Base-by-base conservation (phyloP, 2,329 filamentous ascomycete species). In the Cercospora sojina region DNA sequence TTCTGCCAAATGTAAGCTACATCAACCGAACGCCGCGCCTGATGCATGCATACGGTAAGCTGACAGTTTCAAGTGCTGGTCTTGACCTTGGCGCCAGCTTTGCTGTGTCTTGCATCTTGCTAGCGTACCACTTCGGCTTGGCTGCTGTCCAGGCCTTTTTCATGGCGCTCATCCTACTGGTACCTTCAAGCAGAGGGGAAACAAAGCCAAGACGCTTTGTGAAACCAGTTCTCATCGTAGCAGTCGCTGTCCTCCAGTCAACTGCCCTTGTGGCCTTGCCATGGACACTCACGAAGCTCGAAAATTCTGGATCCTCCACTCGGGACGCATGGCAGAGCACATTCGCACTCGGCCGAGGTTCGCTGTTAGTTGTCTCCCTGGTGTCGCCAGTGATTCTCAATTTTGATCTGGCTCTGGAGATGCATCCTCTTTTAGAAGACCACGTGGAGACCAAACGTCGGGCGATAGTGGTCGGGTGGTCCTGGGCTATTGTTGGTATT, bases 71-170 rank as follows among this genome's bases (percentile, higher is more conserved):
- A 68, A 64, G 56, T 41, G 49, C 35, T 18, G 53, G 58, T 53
- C 59, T 65, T 16, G 60, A 59, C 32, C 51, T 68, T 38, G 29
- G 20, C 5, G 16, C 23, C 16, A 8, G 16, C 16, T 27, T 49
- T 9, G 60, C 67, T 3, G 6, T 65, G 12, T 55, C 63, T 10
- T 69, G 67, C 59, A 62, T 66, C 32, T 16, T 71, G 16, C 51
- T 71, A 5, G 70, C 65, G n/a, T 70, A 64, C 32, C 60, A 47
- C 27, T 23, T 64, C 18, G 69, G 71, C 29, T 59, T 71, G 16
- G 64, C 71, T 12, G 61, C 57, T 16, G 47, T 64, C 35, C 69
- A 72, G 41, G 65, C 20, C 23, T 38, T 71, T 29, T 70, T 69
- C 62, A 69, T 64, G 49, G 69, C 69, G 6, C 38, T 68, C 10